A percentile compares a stretch with the other conserved stretches of the same genome.
Conservation (phyloP, 306 rosid genomes). For the Alnus glutinosa region DNA sequence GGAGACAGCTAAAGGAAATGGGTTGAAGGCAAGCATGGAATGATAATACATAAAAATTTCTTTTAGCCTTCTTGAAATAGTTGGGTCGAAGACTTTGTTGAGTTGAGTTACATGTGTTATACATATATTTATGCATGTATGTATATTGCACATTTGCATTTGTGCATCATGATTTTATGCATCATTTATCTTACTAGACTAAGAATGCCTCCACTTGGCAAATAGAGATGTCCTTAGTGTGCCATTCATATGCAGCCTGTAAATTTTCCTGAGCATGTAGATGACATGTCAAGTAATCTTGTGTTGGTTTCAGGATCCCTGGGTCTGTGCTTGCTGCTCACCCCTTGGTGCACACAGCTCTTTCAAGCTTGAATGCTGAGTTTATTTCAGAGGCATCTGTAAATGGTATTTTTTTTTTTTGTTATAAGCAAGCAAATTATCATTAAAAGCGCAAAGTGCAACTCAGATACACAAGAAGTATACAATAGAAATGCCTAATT, state of each 20-base stretch:
- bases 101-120: background rate
- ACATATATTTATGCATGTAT: background rate
- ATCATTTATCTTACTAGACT: background rate
- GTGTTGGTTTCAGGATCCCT: conserved; percentile 72
- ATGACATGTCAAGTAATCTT: conserved; percentile 8
- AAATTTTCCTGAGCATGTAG: background rate
- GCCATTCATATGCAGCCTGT: background rate
- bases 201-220: background rate
- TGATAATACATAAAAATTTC: background rate
- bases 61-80: background rate
- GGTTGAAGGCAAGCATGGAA: background rate
- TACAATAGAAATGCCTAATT: too few relatives aligned
- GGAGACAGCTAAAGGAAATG: background rate
- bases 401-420: conserved; percentile 54
- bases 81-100: background rate
- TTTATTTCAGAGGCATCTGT: conserved; percentile 95
- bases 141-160: background rate
- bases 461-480: too few relatives aligned
- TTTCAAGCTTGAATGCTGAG: conserved; percentile 89
- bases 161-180: background rate
- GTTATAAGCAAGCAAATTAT: too few relatives aligned
- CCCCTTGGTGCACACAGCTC: conserved; percentile 89
- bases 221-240: background rate
- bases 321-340: conserved; percentile 89
- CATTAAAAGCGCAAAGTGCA: too few relatives aligned